Evolutionary conservation across 2,329 filamentous ascomycete species (phyloP).

Genomic region (Aschersonia sp.): DNA sequence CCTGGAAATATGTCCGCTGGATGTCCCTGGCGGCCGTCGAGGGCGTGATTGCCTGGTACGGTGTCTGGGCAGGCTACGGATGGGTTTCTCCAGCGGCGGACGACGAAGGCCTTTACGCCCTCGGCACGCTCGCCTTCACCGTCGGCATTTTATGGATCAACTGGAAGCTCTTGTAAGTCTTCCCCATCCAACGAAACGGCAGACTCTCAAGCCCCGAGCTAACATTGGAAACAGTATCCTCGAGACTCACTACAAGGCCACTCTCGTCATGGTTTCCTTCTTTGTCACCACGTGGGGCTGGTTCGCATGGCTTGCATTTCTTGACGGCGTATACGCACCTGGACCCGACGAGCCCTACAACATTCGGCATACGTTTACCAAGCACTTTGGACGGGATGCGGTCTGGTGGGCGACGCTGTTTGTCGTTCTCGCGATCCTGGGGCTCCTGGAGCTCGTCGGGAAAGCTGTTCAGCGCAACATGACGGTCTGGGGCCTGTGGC

Average conservation of each 20-base stretch:
- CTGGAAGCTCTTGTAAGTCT: conserved; percentile 55
- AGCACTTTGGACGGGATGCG: conserved; percentile 50
- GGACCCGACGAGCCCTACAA: conserved; percentile 41
- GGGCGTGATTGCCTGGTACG: conserved; percentile 61
- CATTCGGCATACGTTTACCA: conserved; percentile 51
- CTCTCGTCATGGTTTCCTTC: conserved; percentile 44
- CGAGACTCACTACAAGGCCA: conserved; percentile 63
- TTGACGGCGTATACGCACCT: conserved; percentile 45
- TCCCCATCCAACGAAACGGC: not conserved
- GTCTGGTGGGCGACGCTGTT: conserved; percentile 64
- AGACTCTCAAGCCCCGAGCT: not conserved
- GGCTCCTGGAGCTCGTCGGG: conserved; percentile 51
- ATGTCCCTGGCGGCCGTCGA: conserved; percentile 60
- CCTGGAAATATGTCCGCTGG: conserved; percentile 61
- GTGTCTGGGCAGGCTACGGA: conserved; percentile 36
- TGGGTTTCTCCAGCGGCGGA: conserved; percentile 32
- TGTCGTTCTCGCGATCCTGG: conserved; percentile 42
- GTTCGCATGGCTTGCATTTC: conserved; percentile 59
- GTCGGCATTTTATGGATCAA: conserved; percentile 59
- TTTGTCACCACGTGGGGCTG: conserved; percentile 50
- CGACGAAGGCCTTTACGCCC: conserved; percentile 57
- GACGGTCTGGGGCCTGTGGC: conserved; percentile 30
- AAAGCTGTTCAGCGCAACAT: conserved; percentile 31
- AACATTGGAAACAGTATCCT: conserved; percentile 32
- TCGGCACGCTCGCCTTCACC: conserved; percentile 60